Evolutionary conservation across 306 rosid species (phyloP).

Genomic region (Prunus kanzakura): DNA sequence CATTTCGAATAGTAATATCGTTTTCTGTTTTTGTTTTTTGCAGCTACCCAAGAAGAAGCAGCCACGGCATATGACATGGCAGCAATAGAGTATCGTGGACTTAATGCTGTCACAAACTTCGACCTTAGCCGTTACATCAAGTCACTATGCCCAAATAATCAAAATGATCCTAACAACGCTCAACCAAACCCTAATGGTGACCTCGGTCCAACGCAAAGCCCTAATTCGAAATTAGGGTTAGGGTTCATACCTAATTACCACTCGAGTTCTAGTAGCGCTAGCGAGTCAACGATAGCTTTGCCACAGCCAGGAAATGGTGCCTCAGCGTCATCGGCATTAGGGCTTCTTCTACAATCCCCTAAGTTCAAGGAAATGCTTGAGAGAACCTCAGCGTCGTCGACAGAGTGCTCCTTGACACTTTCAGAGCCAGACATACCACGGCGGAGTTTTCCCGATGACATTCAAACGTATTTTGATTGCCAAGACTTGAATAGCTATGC

Average conservation of each 20-base stretch:
- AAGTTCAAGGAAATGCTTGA: constrained; percentile 66
- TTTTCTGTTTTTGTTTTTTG: background rate
- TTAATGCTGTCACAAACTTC: constrained; percentile 90
- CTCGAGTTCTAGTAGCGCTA: constrained; percentile 2
- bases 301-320: background rate
- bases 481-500: constrained; percentile 43
- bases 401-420: no score
- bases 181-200: constrained; percentile 22
- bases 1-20: background rate
- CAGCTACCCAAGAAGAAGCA: constrained; percentile 98
- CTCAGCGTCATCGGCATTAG: constrained; percentile 43
- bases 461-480: constrained; percentile 75
- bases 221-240: constrained; percentile 27
- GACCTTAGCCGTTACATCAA: constrained; percentile 76
- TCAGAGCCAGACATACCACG: constrained; percentile 36
- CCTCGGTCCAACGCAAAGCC: background rate
- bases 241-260: constrained; percentile 18
- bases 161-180: constrained; percentile 18
- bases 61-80: constrained; percentile 91
- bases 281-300: background rate
- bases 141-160: constrained; percentile 38
- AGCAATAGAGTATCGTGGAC: constrained; percentile 83
- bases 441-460: constrained; percentile 75
- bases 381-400: constrained; percentile 29
- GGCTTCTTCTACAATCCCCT: constrained; percentile 48